Conservation (phyloP, 1,284 basidiomycete species). For the Phaffia rhodozyma region DNA sequence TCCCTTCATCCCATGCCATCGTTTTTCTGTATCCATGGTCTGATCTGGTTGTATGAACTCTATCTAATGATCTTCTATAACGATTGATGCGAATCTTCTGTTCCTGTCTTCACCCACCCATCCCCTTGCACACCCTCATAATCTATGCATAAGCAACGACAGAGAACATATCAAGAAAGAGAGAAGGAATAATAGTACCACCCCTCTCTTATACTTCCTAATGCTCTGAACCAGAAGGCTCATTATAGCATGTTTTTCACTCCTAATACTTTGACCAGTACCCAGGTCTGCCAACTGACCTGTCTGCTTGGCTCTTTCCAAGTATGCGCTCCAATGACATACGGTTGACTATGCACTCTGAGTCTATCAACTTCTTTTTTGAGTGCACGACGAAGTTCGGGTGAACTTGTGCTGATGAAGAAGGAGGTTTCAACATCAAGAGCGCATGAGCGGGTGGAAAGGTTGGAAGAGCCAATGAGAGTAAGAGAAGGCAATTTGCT, state of each 20-base stretch:
- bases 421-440: conserved; percentile 91
- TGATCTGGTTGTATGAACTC: too few species aligned
- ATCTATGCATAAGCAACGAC: too few species aligned
- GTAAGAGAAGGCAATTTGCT: conserved; percentile 52
- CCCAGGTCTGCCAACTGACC: conserved; percentile 57
- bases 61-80: too few species aligned
- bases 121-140: too few species aligned
- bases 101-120: too few species aligned
- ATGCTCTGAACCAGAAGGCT: too few species aligned
- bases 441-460: conserved; percentile 79
- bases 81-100: too few species aligned
- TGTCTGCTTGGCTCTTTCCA: conserved; percentile 45
- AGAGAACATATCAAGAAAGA: too few species aligned
- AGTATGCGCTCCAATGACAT: conserved; percentile 37
- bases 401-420: conserved; percentile 57
- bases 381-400: conserved; percentile 34
- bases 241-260: conserved; percentile 7
- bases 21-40: too few species aligned
- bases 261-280: conserved; percentile 44
- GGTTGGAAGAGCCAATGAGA: conserved; percentile 89
- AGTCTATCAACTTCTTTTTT: conserved; percentile 39
- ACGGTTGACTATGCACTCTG: conserved; percentile 30
- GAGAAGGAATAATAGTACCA: too few species aligned
- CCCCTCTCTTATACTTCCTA: too few species aligned
- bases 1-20: too few species aligned